These are phyloP conservation scores for Pigoraptor vietnamica DNA, from an alignment of 78 protist species.

Conservation along the genomic window DNA sequence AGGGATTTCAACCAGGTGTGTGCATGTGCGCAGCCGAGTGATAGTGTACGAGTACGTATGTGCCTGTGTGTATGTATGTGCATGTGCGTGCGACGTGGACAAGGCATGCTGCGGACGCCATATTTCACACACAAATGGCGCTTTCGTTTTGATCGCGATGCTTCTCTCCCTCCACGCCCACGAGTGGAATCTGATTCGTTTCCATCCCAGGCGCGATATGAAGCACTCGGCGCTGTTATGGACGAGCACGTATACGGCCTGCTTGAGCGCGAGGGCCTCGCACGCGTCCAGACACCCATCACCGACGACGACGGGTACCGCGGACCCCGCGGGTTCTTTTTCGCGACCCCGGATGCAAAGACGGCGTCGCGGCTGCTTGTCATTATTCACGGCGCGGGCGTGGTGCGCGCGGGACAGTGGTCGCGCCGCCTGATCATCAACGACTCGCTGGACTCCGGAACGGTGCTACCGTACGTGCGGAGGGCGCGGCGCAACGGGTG, in stretches of 20 bases:
- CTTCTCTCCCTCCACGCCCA: background rate
- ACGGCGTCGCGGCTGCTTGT: background rate
- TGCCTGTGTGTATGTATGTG: background rate
- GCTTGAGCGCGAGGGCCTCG: background rate
- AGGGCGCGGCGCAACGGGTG: conserved; percentile 3
- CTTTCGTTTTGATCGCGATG: background rate
- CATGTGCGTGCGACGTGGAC: background rate
- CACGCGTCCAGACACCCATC: background rate
- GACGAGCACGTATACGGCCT: background rate
- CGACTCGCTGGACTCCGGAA: conserved; percentile 26
- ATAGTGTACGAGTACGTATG: background rate
- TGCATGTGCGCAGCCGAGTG: too few relatives aligned
- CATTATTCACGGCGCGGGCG: conserved; percentile 36
- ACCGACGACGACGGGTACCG: background rate
- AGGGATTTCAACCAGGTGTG: too few relatives aligned
- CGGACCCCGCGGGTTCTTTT: background rate
- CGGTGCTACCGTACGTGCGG: conserved; percentile 14
- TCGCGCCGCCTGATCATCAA: conserved; percentile 30
- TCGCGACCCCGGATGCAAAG: background rate
- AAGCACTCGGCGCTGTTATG: conserved; percentile 26
- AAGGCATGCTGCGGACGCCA: background rate
- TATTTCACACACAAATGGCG: background rate
- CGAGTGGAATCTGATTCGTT: background rate
- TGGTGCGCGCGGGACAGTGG: conserved; percentile 50
- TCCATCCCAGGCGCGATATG: conserved; percentile 14